These are phyloP conservation scores for Sugiyamaella marilandica DNA, from an alignment of 805 yeast genomes.

Conservation along the genomic window DNA sequence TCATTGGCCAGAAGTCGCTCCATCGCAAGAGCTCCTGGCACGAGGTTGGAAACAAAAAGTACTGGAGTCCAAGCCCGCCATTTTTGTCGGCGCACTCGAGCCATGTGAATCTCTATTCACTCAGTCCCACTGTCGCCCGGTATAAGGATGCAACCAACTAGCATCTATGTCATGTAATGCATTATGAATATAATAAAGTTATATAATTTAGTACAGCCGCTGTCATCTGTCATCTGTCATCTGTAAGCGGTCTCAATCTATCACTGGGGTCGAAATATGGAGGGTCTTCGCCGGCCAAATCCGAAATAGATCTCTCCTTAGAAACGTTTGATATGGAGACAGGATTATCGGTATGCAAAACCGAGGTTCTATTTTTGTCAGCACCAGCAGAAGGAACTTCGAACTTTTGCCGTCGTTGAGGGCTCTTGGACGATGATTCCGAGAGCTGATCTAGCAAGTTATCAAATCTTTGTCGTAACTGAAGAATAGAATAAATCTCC, in stretches of 20 bases:
- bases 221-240: background rate
- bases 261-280: background rate
- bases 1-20: conserved; percentile 5
- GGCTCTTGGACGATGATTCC: too few relatives aligned
- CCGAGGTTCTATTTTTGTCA: too few relatives aligned
- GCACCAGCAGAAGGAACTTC: too few relatives aligned
- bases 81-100: conserved; percentile 14
- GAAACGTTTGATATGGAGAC: too few relatives aligned
- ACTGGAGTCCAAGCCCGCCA: conserved; percentile 16
- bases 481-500: too few relatives aligned
- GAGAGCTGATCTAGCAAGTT: too few relatives aligned
- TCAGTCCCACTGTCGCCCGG: conserved; percentile 7
- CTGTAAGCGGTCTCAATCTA: background rate
- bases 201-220: background rate
- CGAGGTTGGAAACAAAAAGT: conserved; percentile 9
- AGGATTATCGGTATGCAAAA: too few relatives aligned
- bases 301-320: background rate
- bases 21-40: conserved; percentile 11
- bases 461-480: too few relatives aligned
- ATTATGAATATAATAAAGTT: too few relatives aligned
- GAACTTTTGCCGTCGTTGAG: too few relatives aligned
- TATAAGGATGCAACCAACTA: conserved; percentile 1
- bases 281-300: background rate
- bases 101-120: conserved; percentile 12
- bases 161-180: background rate